Evolutionary conservation across 352 stramenopile genomes (phyloP).

Genomic region (Globisporangium cystogenes): DNA sequence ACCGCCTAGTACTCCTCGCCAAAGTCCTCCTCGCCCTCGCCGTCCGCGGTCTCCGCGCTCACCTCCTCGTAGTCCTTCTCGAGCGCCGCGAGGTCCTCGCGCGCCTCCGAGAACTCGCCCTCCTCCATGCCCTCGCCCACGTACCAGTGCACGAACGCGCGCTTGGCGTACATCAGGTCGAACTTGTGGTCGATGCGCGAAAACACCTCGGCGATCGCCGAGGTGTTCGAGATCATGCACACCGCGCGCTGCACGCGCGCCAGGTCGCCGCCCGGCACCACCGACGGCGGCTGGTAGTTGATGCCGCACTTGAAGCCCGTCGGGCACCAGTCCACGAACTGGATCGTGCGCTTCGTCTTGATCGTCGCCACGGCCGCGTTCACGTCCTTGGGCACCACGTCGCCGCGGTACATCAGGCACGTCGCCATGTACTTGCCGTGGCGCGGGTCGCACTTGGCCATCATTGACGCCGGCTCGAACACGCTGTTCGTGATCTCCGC

Average conservation of each 20-base stretch:
- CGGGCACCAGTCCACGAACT: conserved; percentile 99
- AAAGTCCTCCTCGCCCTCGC: conserved; percentile 91
- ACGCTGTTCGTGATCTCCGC: conserved; percentile 98
- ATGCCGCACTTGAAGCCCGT: conserved; percentile 99
- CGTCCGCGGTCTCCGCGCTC: conserved; percentile 95
- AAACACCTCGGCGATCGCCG: conserved; percentile 97
- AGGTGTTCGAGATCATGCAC: conserved; percentile 99
- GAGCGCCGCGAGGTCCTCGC: conserved; percentile 96
- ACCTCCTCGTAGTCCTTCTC: conserved; percentile 99
- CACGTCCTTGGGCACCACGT: conserved; percentile 94
- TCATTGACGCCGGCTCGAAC: conserved; percentile 98
- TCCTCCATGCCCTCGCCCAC: conserved; percentile 99
- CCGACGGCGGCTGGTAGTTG: conserved; percentile 97
- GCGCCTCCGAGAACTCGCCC: conserved; percentile 98
- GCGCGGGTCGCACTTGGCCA: conserved; percentile 99
- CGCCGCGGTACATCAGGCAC: conserved; percentile 98
- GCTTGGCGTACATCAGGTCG: conserved; percentile 99
- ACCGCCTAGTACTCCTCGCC: conserved; percentile 82
- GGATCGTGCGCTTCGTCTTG: conserved; percentile 99
- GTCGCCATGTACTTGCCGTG: conserved; percentile 99
- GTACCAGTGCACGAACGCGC: conserved; percentile 99
- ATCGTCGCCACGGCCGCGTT: conserved; percentile 98
- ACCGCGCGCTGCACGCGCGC: conserved; percentile 96
- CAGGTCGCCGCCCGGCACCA: conserved; percentile 96
- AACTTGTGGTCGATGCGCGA: conserved; percentile 99